These are phyloP conservation scores for Crithidia expoeki DNA, from an alignment of 208 protist genomes.

Conservation along the genomic window DNA sequence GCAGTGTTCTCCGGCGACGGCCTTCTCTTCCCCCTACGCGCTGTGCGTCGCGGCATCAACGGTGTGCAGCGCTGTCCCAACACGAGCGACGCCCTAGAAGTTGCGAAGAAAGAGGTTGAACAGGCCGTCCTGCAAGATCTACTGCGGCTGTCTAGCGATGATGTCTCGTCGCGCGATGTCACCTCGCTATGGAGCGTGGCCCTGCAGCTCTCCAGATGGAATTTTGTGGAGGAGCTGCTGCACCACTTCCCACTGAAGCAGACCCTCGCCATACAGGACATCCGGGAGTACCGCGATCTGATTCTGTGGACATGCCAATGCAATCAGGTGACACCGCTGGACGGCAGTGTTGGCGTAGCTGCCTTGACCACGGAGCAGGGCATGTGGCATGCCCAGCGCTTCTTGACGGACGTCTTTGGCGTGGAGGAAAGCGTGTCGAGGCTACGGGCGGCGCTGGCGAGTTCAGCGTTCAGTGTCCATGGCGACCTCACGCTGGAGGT, in stretches of 20 bases:
- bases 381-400: constrained; percentile 19
- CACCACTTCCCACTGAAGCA: constrained; percentile 43
- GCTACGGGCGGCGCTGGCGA: constrained; percentile 23
- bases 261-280: constrained; percentile 36
- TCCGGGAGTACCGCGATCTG: constrained; percentile 41
- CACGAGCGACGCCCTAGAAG: background rate
- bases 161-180: constrained; percentile 25
- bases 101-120: constrained; percentile 17
- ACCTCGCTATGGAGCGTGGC: constrained; percentile 44
- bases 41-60: constrained; percentile 34
- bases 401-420: constrained; percentile 50
- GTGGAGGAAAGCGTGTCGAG: constrained; percentile 24
- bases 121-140: constrained; percentile 27
- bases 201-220: constrained; percentile 38
- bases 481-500: constrained; percentile 2
- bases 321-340: background rate
- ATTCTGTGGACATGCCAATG: constrained; percentile 36
- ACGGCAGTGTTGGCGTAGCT: background rate
- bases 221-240: constrained; percentile 42
- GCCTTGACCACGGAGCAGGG: background rate
- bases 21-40: constrained; percentile 19
- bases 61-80: constrained; percentile 53
- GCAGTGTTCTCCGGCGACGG: constrained; percentile 8
- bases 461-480: background rate
- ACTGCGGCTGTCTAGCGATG: constrained; percentile 33